Percentiles rank a stretch among this genome's conserved stretches.
phyloP scores from a whole-genome alignment of 2,329 filamentous ascomycete species.

The Pseudocercospora eumusae region DNA sequence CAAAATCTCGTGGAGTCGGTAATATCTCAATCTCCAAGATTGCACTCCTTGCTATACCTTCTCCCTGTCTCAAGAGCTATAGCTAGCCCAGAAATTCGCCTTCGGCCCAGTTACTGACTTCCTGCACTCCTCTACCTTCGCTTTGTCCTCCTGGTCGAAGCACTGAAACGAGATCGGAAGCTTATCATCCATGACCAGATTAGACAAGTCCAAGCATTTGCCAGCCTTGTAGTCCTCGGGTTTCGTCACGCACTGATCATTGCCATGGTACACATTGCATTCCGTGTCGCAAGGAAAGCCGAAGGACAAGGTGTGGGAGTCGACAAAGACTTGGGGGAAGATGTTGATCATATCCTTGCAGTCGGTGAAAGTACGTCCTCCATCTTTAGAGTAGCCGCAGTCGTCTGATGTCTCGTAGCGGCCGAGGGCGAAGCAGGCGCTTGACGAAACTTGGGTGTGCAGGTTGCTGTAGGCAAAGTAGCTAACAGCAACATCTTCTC shows the following conservation, averaged over 20 bases:
- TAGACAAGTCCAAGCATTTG: neutral
- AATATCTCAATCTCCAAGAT: neutral
- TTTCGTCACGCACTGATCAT: neutral
- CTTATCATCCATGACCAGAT: neutral
- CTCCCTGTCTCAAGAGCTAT: neutral
- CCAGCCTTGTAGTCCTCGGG: neutral
- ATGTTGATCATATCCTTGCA: neutral
- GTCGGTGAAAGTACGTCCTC: neutral
- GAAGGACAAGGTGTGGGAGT: neutral
- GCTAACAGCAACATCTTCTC: neutral
- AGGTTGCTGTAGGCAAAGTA: slow-evolving; percentile 1
- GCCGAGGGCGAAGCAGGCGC: neutral
- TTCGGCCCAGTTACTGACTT: neutral
- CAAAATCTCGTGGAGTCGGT: neutral
- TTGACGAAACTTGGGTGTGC: neutral
- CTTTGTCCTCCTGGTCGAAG: neutral
- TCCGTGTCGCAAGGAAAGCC: neutral
- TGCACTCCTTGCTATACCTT: neutral
- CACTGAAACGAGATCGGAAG: neutral
- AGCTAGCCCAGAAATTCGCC: neutral
- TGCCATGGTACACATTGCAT: neutral
- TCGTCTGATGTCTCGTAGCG: neutral
- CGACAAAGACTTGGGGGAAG: neutral
- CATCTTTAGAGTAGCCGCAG: neutral
- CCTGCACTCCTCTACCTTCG: neutral